Conservation (phyloP, 163 green algal species). For the Chloroidium sp. region DNA sequence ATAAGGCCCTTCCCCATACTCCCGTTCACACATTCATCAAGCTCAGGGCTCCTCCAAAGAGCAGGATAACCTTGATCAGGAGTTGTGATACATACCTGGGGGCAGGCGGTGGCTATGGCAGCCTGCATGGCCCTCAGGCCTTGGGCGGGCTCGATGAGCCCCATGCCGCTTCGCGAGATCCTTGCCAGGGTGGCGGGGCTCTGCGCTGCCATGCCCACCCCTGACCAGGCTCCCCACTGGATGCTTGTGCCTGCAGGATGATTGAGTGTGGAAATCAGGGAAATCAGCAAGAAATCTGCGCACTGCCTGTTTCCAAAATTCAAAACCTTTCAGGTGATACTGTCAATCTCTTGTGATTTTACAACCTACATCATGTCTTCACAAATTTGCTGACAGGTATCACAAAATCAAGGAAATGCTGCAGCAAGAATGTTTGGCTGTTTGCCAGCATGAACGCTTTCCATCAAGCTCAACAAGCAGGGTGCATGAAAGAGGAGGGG, state of each 20-base stretch:
- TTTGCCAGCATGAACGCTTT: background rate
- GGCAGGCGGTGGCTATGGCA: constrained; percentile 18
- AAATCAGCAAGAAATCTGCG: background rate
- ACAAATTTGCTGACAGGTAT: no score
- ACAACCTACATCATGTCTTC: no score
- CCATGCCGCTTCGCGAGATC: constrained; percentile 74
- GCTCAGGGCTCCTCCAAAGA: no score
- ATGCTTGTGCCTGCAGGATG: constrained; percentile 26
- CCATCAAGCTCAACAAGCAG: background rate
- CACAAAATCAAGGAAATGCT: no score
- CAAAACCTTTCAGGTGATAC: no score
- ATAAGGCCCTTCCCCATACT: no score
- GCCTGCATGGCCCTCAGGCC: constrained; percentile 46
- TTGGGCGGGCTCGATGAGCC: constrained; percentile 40
- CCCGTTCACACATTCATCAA: no score
- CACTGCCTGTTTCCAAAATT: no score
- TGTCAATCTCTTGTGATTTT: no score
- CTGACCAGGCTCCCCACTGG: constrained; percentile 81
- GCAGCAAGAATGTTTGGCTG: background rate
- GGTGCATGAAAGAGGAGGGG: no score
- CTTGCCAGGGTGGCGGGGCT: constrained; percentile 43
- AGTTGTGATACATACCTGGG: no score
- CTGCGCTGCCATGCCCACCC: constrained; percentile 65
- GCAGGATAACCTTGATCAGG: no score
- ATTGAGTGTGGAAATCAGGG: background rate